Base-by-base conservation (phyloP, 2,329 filamentous ascomycete genomes). In the Hypomyces rosellus region DNA sequence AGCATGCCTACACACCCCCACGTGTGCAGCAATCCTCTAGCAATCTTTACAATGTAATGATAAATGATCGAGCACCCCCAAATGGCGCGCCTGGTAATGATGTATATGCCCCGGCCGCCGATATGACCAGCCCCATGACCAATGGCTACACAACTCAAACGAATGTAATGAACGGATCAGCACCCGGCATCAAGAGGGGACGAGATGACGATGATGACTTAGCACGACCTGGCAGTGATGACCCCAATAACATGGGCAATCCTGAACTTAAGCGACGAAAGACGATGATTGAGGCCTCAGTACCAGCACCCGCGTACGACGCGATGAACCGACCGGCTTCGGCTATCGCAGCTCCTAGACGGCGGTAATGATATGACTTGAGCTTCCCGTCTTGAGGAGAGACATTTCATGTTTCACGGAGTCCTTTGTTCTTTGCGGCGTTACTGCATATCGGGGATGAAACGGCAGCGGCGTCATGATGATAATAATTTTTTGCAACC, bases 41-140 rank as follows among this genome's bases (percentile, higher is more conserved):
- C 74, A 95, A 84, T 64, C 74, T 96, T 46, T 95, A 95, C 76
- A 95, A 84, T 67, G 86, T 95, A 55, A 90, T 95, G 73, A 91
- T 86, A 65, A 89, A 88, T 64, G 86, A 89, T 53, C 81, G 88
- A 22, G 81, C 74, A 44, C 71, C 75, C 30, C 68, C 81, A 11
- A 73, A 61, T 58, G 85, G 85, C n/a, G 77, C 75, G 30, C 69
- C 81, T 12, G 71, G 77, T 16, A 78, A 78, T 45, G 88, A 95
- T 57, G 80, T 84, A 6, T 95, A 95, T 64, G 78, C 81, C 34
- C 77, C 82, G 14, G 77, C 86, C 20, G 71, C 78, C 5, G 84
- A 87, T 59, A 74, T 84, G 67, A 66, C 69, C 38, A 69, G 66
- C 53, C 67, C 74, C 15, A 72, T 84, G 67, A 70, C 78, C 46